Percentiles rank a stretch among this genome's conserved stretches.
These are phyloP conservation scores for Solanum ossicruentum DNA, from an alignment of 257 asterid genomes.

Conservation along the genomic window DNA sequence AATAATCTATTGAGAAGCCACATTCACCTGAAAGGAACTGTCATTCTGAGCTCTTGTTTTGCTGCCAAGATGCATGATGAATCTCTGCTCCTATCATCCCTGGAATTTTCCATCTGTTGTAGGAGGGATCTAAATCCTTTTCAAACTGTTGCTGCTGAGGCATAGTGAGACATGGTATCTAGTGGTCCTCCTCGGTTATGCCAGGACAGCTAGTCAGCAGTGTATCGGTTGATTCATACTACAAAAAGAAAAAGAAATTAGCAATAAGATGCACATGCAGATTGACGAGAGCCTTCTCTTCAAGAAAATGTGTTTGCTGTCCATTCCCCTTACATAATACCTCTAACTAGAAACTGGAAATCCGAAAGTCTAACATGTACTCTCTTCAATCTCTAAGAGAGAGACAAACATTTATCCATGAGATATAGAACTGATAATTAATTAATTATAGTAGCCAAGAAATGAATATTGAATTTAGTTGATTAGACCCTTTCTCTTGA, in stretches of 20 bases:
- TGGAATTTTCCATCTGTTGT: neutral
- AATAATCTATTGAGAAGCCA: neutral
- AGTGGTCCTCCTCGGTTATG: slow-evolving; percentile 75
- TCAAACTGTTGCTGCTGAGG: neutral
- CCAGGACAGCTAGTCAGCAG: slow-evolving; percentile 67
- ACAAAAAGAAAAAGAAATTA: slow-evolving; percentile 7
- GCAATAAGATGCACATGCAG: neutral
- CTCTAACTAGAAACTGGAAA: neutral
- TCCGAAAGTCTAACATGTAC: neutral
- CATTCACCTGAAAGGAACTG: neutral
- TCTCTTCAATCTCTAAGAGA: neutral
- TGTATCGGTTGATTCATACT: slow-evolving; percentile 66
- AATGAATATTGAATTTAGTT: neutral
- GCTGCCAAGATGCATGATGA: neutral
- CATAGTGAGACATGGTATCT: slow-evolving; percentile 1
- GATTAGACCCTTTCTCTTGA: neutral
- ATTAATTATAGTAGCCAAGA: neutral
- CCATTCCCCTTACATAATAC: neutral
- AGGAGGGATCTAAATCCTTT: neutral
- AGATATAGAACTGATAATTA: neutral
- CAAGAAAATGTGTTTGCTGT: neutral
- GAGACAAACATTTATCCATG: neutral
- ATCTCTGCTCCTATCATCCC: neutral
- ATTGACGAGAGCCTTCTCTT: neutral
- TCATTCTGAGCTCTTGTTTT: neutral